phyloP scores from a whole-genome alignment of 2,329 filamentous ascomycete species.

The Conoideocrella luteorostrata region DNA sequence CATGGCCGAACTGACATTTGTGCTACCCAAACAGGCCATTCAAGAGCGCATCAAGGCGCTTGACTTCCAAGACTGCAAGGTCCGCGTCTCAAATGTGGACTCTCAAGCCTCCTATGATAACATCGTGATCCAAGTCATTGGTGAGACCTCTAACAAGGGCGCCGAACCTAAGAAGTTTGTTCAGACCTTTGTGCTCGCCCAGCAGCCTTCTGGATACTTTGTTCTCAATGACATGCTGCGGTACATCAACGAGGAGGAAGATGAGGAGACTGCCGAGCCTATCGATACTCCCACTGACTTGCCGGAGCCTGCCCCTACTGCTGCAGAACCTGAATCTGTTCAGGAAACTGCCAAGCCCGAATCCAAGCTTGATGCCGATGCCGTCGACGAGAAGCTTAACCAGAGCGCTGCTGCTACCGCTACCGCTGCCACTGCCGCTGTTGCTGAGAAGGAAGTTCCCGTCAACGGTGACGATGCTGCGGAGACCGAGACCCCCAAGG shows the following conservation, averaged over 20 bases:
- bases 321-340: slow-evolving; percentile 21
- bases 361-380: slow-evolving; percentile 24
- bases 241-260: slow-evolving; percentile 79
- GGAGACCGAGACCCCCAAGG: slow-evolving; percentile 26
- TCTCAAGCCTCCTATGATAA: slow-evolving; percentile 87
- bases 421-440: too few species aligned
- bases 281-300: slow-evolving; percentile 23
- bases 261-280: slow-evolving; percentile 51
- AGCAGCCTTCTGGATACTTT: slow-evolving; percentile 95
- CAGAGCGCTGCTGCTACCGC: slow-evolving; percentile 27
- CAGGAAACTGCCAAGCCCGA: slow-evolving; percentile 47
- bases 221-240: slow-evolving; percentile 97
- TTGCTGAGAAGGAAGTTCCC: neutral
- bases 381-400: slow-evolving; percentile 30
- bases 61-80: slow-evolving; percentile 96
- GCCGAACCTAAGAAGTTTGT: slow-evolving; percentile 91
- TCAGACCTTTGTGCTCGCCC: slow-evolving; percentile 94
- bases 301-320: slow-evolving; percentile 22
- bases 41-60: slow-evolving; percentile 90
- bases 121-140: slow-evolving; percentile 97
- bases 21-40: slow-evolving; percentile 60
- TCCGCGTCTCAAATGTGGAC: slow-evolving; percentile 96
- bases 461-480: slow-evolving; percentile 13
- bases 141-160: slow-evolving; percentile 92
- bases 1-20: slow-evolving; percentile 10